Percentiles rank a stretch among this genome's conserved stretches.
Evolutionary conservation across 768 basidiomycete species (phyloP).

Genomic region (Auriscalpium orientale): DNA sequence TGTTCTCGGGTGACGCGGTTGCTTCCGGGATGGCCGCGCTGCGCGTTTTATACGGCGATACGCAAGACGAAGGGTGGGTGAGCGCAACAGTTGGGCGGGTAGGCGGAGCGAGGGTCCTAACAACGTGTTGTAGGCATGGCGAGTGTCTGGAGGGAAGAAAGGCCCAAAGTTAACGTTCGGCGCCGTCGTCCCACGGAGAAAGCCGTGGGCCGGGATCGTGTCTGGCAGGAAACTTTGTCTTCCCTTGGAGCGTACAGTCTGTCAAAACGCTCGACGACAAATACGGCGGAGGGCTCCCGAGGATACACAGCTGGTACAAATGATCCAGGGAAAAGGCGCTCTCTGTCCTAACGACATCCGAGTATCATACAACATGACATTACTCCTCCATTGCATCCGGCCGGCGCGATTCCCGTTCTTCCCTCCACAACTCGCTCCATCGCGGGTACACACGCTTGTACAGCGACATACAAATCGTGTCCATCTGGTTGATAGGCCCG

Average conservation of each 20-base stretch:
- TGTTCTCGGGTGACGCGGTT: no score
- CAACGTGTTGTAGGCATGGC: not conserved
- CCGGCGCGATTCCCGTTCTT: not conserved
- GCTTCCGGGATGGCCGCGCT: not conserved
- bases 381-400: conserved; percentile 20
- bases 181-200: not conserved
- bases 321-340: no score
- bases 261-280: no score
- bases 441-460: conserved; percentile 94
- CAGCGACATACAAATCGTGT: conserved; percentile 89
- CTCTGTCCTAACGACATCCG: not conserved
- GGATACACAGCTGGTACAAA: not conserved
- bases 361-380: not conserved
- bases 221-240: not conserved
- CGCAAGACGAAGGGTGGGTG: not conserved
- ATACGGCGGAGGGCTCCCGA: not conserved
- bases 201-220: not conserved
- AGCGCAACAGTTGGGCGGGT: not conserved
- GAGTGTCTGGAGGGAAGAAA: not conserved
- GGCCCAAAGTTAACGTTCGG: not conserved
- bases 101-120: not conserved
- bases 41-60: not conserved
- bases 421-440: conserved; percentile 59
- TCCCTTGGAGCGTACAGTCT: no score
- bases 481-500: conserved; percentile 91